Percentiles rank a stretch among this genome's conserved stretches.
Evolutionary conservation across 2,329 filamentous ascomycete species (phyloP).

Genomic region (Biscogniauxia mediterranea): DNA sequence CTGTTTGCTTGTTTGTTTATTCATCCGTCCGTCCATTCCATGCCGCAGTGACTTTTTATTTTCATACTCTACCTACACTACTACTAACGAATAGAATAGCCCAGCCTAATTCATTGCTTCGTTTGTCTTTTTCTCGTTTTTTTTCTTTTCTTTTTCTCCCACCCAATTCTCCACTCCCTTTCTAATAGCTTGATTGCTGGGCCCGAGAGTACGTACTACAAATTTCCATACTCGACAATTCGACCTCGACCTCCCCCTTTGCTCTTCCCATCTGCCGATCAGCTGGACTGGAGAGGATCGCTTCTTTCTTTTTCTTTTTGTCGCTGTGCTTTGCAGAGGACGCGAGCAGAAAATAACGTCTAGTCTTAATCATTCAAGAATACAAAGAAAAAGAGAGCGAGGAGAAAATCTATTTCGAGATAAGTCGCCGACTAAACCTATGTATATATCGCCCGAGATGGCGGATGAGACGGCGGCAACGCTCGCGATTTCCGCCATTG

Average conservation of each 20-base stretch:
- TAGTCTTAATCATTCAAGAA: too few relatives aligned
- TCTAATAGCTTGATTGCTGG: not conserved
- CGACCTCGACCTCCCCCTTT: not conserved
- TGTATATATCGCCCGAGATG: constrained; percentile 17
- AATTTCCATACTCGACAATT: not conserved
- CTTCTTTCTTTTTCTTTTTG: too few relatives aligned
- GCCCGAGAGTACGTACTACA: not conserved
- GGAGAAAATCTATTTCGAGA: constrained; percentile 5
- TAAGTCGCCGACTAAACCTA: constrained; percentile 11
- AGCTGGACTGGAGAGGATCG: not conserved
- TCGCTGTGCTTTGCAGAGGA: too few relatives aligned
- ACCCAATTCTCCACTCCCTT: not conserved
- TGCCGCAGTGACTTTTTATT: too few relatives aligned
- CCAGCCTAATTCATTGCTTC: not conserved
- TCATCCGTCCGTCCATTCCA: too few relatives aligned
- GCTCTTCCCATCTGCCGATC: not conserved
- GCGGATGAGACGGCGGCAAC: constrained; percentile 14
- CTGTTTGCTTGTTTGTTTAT: too few relatives aligned
- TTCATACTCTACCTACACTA: too few relatives aligned
- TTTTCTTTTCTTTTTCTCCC: too few relatives aligned
- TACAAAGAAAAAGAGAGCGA: not conserved
- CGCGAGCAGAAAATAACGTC: too few relatives aligned
- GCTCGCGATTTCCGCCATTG: constrained; percentile 26
- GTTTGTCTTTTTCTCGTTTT: not conserved
- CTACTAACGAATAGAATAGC: too few relatives aligned